Conservation (phyloP, 176 grass and related monocot species). For the Rhynchospora breviuscula region DNA sequence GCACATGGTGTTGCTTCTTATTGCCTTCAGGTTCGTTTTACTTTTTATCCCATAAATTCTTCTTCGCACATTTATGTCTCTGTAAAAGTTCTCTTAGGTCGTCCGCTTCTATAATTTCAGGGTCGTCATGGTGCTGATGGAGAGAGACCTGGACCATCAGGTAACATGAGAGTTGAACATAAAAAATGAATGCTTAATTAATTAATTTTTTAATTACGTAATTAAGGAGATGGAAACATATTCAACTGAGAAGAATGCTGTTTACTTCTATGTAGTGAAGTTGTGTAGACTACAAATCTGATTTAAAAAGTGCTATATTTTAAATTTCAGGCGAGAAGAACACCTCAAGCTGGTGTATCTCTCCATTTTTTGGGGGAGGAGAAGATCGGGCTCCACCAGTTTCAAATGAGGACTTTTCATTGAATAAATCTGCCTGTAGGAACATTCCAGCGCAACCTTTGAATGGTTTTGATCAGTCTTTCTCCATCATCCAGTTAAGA, state of each 20-base stretch:
- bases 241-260: too few species aligned
- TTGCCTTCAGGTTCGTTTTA: conserved; percentile 57
- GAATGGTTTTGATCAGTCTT: too few species aligned
- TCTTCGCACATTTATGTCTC: not conserved
- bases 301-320: not conserved
- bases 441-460: not conserved
- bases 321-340: conserved; percentile 51
- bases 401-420: conserved; percentile 44
- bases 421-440: conserved; percentile 43
- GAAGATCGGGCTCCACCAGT: conserved; percentile 55
- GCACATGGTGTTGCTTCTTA: conserved; percentile 81
- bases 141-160: conserved; percentile 76
- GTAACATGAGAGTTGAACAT: conserved; percentile 33
- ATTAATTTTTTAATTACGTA: not conserved
- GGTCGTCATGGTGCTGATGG: conserved; percentile 54
- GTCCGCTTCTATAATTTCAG: conserved; percentile 35
- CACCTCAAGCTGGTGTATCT: conserved; percentile 62
- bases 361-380: conserved; percentile 65
- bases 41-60: not conserved
- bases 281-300: not conserved
- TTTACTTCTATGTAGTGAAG: too few species aligned
- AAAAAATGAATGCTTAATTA: not conserved
- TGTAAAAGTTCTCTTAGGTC: not conserved
- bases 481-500: too few species aligned
- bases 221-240: not conserved